These are phyloP conservation scores for Fragilariopsis cylindrus DNA, from an alignment of 108 stramenopile species.

Conservation along the genomic window DNA sequence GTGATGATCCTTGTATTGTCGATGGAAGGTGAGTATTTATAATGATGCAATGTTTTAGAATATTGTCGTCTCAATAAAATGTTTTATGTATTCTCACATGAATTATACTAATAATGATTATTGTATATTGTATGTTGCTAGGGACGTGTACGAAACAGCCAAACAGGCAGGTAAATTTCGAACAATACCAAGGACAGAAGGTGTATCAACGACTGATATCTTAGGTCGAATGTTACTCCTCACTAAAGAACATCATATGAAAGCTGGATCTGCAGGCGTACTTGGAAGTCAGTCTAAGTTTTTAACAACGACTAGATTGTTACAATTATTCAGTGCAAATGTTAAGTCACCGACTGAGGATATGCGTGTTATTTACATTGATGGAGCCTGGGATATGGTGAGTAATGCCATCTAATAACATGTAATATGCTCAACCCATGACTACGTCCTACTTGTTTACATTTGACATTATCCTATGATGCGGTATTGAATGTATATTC, in stretches of 20 bases:
- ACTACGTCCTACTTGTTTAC: too few relatives aligned
- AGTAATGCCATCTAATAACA: neutral
- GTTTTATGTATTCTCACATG: conserved; percentile 1
- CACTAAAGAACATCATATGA: conserved; percentile 89
- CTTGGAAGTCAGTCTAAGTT: conserved; percentile 80
- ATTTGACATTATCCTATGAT: too few relatives aligned
- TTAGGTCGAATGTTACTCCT: conserved; percentile 97
- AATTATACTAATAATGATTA: neutral
- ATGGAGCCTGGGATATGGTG: conserved; percentile 96
- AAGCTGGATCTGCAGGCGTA: conserved; percentile 5
- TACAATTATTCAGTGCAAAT: conserved; percentile 90
- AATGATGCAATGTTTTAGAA: neutral
- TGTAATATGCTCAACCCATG: too few relatives aligned
- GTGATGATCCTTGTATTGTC: conserved; percentile 98
- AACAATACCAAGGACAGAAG: conserved; percentile 97
- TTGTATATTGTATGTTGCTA: neutral
- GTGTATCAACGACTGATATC: conserved; percentile 98
- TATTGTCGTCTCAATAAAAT: neutral
- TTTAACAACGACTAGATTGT: conserved; percentile 90
- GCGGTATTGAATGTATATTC: too few relatives aligned
- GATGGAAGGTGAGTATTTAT: conserved; percentile 61
- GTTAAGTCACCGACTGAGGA: conserved; percentile 81
- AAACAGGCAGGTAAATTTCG: conserved; percentile 79
- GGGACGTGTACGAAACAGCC: conserved; percentile 85
- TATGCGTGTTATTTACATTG: conserved; percentile 93